Base-by-base conservation (phyloP, 2,329 filamentous ascomycete genomes). In the Nemania diffusa region DNA sequence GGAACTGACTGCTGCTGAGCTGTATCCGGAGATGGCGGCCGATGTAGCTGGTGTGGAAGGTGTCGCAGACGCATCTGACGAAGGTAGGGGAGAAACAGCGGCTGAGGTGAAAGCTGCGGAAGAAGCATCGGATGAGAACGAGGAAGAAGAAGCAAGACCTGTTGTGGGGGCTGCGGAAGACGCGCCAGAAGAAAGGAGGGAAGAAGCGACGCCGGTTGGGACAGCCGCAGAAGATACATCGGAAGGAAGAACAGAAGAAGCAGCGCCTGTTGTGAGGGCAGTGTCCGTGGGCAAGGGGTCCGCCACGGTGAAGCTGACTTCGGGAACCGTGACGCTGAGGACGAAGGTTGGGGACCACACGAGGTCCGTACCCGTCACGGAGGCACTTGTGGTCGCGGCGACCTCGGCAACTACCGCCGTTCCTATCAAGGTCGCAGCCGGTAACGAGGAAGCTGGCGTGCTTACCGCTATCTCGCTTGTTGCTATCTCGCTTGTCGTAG, bases 281-380 rank as follows among this genome's bases (percentile, higher is more conserved):
- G n/a, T n/a, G n/a, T 40, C 26, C 17, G 51, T 60, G n/a, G 62
- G 57, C 29, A 26, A 51, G 1, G 44, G 4, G 32, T 42, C 20
- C 1, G 63, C 27, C 24, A 62, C 24, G 34, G 63, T 57, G 44
- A 52, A 62, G 52, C 42, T 62, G 34, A 57, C 51, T 29, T 57
- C 52, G 11, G 63, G 52, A 5, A 17, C 22, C 3, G 52, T 57
- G 15, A 66, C 58, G 7, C 26, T 66, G 5, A 61, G 24, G 3
- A 57, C 7, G 17, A 62, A 29, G 34, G 15, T 66, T 40, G 58
- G 64, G n/a, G 64, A 40, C 48, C 44, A 58, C 9, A 53, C 29
- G 9, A 52, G 44, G 17, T 34, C 51, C 11, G 57, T 34, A n/a
- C 57, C 52, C 11, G 64, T 53, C 4, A 20, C 13, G 8, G 27